These are phyloP conservation scores for Viola odorata DNA, from an alignment of 345 rosid species.

Conservation along the genomic window DNA sequence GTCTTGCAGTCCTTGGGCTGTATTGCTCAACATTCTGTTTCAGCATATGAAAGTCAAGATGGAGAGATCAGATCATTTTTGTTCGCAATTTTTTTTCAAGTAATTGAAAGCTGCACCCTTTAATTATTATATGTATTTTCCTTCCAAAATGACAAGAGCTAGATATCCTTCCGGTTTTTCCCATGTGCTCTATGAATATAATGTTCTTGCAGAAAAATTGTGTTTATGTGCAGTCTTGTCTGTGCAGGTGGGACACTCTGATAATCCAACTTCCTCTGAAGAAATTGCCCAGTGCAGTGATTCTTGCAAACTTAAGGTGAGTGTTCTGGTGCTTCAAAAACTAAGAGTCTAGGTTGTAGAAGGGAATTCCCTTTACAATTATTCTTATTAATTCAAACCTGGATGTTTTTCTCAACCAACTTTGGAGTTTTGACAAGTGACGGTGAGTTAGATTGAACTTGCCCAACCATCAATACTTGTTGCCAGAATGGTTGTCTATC, in stretches of 20 bases:
- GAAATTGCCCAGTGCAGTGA: constrained; percentile 37
- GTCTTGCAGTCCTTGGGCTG: constrained; percentile 87
- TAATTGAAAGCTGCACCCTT: constrained; percentile 29
- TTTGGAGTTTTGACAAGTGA: too few relatives aligned
- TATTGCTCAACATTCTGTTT: constrained; percentile 58
- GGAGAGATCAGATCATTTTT: constrained; percentile 48
- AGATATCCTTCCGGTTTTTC: constrained; percentile 9
- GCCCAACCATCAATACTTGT: too few relatives aligned
- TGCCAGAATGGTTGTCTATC: not conserved
- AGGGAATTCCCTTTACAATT: not conserved
- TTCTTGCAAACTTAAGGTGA: constrained; percentile 68
- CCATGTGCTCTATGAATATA: constrained; percentile 6
- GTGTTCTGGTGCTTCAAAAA: constrained; percentile 10
- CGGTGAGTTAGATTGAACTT: too few relatives aligned
- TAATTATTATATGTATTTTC: constrained; percentile 16
- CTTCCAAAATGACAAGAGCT: constrained; percentile 11
- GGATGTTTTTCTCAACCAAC: too few relatives aligned
- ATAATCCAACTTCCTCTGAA: constrained; percentile 27
- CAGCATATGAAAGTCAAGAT: constrained; percentile 48
- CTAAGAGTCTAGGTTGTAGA: not conserved
- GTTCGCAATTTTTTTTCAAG: constrained; percentile 45
- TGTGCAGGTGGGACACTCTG: constrained; percentile 43
- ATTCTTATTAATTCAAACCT: not conserved
- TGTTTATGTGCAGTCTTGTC: constrained; percentile 15
- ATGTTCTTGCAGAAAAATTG: constrained; percentile 9